These are phyloP conservation scores for Aspergillus asperescens DNA, from an alignment of 495 filamentous ascomycete species.

Conservation along the genomic window DNA sequence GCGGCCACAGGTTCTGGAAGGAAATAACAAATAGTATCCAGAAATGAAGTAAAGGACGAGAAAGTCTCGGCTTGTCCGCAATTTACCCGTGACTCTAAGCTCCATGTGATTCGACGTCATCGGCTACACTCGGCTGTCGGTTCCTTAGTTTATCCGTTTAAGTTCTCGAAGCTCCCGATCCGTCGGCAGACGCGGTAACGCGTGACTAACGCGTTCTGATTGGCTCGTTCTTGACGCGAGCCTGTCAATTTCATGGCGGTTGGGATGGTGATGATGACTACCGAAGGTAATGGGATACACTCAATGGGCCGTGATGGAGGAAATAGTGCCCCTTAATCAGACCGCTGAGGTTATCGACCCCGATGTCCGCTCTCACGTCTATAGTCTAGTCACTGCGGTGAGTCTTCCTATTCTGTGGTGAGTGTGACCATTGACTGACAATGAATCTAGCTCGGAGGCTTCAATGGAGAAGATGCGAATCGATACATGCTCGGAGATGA, in stretches of 20 bases:
- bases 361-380: conserved; percentile 84
- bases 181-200: conserved; percentile 25
- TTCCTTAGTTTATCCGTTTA: conserved; percentile 25
- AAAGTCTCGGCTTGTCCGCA: neutral
- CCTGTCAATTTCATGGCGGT: neutral
- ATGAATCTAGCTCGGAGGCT: conserved; percentile 69
- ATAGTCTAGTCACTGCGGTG: conserved; percentile 87
- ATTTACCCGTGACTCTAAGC: neutral
- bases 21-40: neutral
- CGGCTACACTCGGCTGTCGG: conserved; percentile 43
- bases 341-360: conserved; percentile 63
- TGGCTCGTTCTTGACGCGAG: conserved; percentile 8
- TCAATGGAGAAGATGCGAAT: conserved; percentile 72
- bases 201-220: conserved; percentile 32
- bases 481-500: conserved; percentile 89
- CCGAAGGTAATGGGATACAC: conserved; percentile 2
- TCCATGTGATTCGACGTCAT: conserved; percentile 37
- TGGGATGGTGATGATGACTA: neutral
- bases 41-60: neutral
- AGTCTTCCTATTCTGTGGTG: conserved; percentile 28
- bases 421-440: conserved; percentile 21
- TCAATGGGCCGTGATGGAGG: conserved; percentile 34
- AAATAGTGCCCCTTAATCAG: conserved; percentile 32
- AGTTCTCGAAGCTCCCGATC: too few species aligned
- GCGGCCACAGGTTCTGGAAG: neutral